Percentiles rank a stretch among this genome's conserved stretches.
Evolutionary conservation across 2,329 filamentous ascomycete species (phyloP).

Genomic region (Juglanconis sp.): DNA sequence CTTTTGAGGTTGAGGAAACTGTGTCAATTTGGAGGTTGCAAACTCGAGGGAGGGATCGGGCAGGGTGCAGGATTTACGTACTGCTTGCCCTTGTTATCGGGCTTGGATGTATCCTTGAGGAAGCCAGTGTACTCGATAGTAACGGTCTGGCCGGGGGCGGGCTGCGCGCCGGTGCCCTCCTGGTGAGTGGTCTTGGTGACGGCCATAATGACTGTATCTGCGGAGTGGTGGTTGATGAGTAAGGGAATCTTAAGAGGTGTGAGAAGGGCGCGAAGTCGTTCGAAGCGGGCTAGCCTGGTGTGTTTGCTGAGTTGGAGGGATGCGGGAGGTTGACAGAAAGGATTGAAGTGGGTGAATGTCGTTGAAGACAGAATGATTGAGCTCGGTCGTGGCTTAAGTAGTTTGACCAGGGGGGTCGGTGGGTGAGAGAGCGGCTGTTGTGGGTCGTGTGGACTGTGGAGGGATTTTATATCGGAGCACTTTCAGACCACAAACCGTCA

Average conservation of each 20-base stretch:
- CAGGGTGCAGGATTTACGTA: conserved; percentile 42
- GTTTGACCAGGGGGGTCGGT: background rate
- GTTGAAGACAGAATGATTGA: background rate
- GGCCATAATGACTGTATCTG: conserved; percentile 53
- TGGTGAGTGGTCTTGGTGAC: conserved; percentile 66
- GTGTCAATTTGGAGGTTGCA: conserved; percentile 19
- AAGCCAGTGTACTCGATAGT: conserved; percentile 90
- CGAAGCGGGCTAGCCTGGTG: background rate
- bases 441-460: conserved; percentile 15
- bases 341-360: background rate
- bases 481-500: background rate
- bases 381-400: conserved; percentile 1
- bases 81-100: conserved; percentile 67
- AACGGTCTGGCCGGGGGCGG: conserved; percentile 67
- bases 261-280: conserved; percentile 7
- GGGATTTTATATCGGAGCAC: conserved; percentile 13
- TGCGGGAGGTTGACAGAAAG: background rate
- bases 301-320: background rate
- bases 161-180: conserved; percentile 60
- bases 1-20: conserved; percentile 49
- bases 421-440: conserved; percentile 5
- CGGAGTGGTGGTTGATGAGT: conserved; percentile 4
- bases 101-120: conserved; percentile 64
- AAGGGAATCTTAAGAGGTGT: background rate
- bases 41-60: background rate